Percentiles rank a stretch among this genome's conserved stretches.
Evolutionary conservation across 805 yeast genomes (phyloP).

Genomic region (Starmerella stigmatis): DNA sequence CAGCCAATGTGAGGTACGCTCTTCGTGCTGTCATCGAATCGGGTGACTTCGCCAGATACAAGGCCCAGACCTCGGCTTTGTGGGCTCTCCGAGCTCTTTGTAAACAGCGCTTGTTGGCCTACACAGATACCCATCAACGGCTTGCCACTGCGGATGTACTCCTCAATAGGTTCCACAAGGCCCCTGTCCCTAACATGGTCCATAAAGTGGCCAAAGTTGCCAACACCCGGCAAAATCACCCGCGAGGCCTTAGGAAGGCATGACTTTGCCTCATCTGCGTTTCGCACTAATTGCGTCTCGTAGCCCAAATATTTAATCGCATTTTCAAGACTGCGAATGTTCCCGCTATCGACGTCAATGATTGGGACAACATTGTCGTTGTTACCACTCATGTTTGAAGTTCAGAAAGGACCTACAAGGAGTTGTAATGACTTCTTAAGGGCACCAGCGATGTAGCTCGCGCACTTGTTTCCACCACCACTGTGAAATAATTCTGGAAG

Average conservation of each 20-base stretch:
- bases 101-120: conserved; percentile 79
- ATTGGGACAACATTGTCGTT: conserved; percentile 42
- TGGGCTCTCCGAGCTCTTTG: conserved; percentile 65
- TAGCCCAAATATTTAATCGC: conserved; percentile 75
- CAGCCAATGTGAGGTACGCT: conserved; percentile 97
- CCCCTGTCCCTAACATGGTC: conserved; percentile 51
- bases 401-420: too few relatives aligned
- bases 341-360: conserved; percentile 91
- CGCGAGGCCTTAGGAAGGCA: conserved; percentile 38
- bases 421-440: too few relatives aligned
- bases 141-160: conserved; percentile 64
- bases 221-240: conserved; percentile 90
- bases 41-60: conserved; percentile 42
- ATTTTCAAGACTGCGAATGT: conserved; percentile 76
- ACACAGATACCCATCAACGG: conserved; percentile 97
- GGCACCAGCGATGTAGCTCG: too few relatives aligned
- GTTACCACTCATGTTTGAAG: conserved; percentile 8
- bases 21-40: conserved; percentile 54
- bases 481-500: not conserved
- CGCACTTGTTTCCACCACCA: not conserved
- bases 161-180: conserved; percentile 52
- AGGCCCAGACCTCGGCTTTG: conserved; percentile 50
- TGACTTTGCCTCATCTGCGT: conserved; percentile 23
- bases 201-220: conserved; percentile 91
- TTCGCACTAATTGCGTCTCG: conserved; percentile 31